phyloP scores from a whole-genome alignment of 305 asterid species.

The Fraxinus sp. region DNA sequence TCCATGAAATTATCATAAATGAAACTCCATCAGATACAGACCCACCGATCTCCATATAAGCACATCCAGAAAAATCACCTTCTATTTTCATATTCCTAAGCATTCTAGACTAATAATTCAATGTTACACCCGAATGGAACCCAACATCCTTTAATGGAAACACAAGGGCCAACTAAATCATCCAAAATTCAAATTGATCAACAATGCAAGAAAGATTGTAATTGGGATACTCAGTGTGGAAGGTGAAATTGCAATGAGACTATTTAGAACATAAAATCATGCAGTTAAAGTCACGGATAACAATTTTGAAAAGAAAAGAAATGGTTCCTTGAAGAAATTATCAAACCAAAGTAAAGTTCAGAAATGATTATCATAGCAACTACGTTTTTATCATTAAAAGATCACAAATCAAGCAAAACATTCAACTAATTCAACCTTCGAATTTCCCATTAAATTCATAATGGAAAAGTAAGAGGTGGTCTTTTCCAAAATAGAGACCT shows the following conservation, averaged over 20 bases:
- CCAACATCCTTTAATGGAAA: not conserved
- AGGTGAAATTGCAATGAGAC: slow-evolving; percentile 10
- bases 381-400: not conserved
- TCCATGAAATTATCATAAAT: not conserved
- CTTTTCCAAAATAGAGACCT: not conserved
- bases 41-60: not conserved
- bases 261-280: not conserved
- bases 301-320: not conserved
- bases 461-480: not conserved
- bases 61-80: not conserved
- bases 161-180: not conserved
- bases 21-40: not conserved
- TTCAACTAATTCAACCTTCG: not conserved
- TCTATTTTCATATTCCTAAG: not conserved
- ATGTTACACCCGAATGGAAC: not conserved
- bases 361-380: slow-evolving; percentile 13
- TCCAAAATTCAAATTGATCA: not conserved
- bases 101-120: not conserved
- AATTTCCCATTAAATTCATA: not conserved
- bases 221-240: not conserved
- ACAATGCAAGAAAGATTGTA: not conserved
- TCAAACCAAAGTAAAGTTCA: slow-evolving; percentile 1
- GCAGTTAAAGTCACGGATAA: slow-evolving; percentile 9
- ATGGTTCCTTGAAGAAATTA: not conserved
- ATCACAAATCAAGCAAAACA: not conserved